Evolutionary conservation across 495 filamentous ascomycete genomes (phyloP).

Genomic region (Talaromyces wortmannii): DNA sequence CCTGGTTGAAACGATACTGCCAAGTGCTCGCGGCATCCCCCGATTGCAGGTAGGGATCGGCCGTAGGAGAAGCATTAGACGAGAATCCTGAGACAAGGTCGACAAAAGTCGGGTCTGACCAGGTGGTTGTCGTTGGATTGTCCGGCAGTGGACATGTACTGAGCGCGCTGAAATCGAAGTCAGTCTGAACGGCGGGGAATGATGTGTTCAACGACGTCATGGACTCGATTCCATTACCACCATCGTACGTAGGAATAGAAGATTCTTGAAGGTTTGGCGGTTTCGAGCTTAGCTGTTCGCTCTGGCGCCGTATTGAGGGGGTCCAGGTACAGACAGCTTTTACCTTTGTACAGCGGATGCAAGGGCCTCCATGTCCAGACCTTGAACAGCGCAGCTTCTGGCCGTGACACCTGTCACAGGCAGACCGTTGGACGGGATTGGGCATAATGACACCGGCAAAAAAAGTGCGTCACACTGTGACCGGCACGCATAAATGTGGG

Average conservation of each 20-base stretch:
- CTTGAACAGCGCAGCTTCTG: slow-evolving; percentile 16
- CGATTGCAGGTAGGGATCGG: background rate
- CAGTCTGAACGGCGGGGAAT: background rate
- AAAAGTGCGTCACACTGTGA: background rate
- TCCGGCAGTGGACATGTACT: background rate
- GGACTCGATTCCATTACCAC: background rate
- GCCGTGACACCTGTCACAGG: slow-evolving; percentile 17
- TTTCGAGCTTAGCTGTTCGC: background rate
- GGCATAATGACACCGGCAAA: background rate
- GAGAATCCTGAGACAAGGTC: slow-evolving; percentile 1
- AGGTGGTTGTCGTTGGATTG: background rate
- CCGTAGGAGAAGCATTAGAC: slow-evolving; percentile 1
- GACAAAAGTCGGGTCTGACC: background rate
- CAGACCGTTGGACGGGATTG: slow-evolving; percentile 6
- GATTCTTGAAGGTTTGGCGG: background rate
- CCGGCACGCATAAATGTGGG: background rate
- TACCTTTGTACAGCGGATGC: slow-evolving; percentile 5
- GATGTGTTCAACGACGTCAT: background rate
- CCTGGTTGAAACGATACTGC: slow-evolving; percentile 5
- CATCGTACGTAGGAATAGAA: background rate
- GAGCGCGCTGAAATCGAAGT: slow-evolving; percentile 2
- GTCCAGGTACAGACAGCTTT: slow-evolving; percentile 7
- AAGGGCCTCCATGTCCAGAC: slow-evolving; percentile 4
- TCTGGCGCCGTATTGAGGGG: background rate
- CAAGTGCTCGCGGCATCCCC: background rate